Evolutionary conservation across 2,329 filamentous ascomycete genomes (phyloP).

Genomic region (Rhinocladiella mackenziei): DNA sequence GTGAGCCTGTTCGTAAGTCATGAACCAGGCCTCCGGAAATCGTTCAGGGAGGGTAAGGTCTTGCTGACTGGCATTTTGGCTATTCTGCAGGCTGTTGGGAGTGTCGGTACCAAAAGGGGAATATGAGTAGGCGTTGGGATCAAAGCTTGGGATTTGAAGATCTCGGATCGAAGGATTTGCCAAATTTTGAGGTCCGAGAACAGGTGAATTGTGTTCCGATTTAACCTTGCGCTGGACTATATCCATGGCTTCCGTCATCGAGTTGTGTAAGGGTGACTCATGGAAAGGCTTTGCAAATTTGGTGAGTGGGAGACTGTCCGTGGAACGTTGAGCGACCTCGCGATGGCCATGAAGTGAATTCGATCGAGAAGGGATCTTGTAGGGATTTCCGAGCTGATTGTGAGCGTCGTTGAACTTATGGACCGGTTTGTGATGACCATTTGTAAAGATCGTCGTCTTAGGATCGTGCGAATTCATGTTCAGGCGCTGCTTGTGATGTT

Average conservation of each 20-base stretch:
- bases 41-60: constrained; percentile 35
- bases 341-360: constrained; percentile 48
- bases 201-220: constrained; percentile 47
- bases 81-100: constrained; percentile 32
- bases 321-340: constrained; percentile 48
- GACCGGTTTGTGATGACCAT: constrained; percentile 62
- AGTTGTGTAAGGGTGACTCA: constrained; percentile 32
- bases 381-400: constrained; percentile 56
- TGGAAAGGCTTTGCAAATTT: constrained; percentile 31
- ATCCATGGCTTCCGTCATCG: constrained; percentile 33
- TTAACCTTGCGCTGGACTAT: constrained; percentile 37
- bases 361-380: constrained; percentile 54
- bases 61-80: constrained; percentile 22
- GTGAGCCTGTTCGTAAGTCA: constrained; percentile 38
- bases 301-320: constrained; percentile 49
- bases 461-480: constrained; percentile 51
- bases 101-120: constrained; percentile 35
- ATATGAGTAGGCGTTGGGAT: constrained; percentile 32
- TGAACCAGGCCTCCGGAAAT: constrained; percentile 40
- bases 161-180: constrained; percentile 21
- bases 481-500: constrained; percentile 53
- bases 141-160: constrained; percentile 35
- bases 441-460: constrained; percentile 58
- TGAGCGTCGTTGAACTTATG: constrained; percentile 64
- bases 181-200: constrained; percentile 34